These are phyloP conservation scores for Solanum virginianum DNA, from an alignment of 257 asterid species.

Conservation along the genomic window DNA sequence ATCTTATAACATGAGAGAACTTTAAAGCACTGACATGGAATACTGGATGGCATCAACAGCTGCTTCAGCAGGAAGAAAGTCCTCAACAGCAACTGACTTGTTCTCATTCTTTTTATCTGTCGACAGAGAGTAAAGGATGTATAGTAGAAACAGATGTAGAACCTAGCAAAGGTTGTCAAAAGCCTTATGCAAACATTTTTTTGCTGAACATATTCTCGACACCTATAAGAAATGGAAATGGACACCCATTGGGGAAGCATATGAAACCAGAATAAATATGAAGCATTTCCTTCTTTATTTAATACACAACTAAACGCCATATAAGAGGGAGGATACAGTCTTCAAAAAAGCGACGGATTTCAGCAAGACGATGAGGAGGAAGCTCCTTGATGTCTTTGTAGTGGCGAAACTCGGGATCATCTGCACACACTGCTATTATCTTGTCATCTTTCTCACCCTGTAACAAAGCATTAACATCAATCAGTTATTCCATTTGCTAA, in stretches of 20 bases:
- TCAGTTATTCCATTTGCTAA: not conserved
- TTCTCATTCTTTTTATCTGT: conserved; percentile 85
- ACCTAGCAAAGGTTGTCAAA: not conserved
- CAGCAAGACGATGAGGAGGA: conserved; percentile 90
- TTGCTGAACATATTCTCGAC: not conserved
- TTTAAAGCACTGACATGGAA: conserved; percentile 48
- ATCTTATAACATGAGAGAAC: not conserved
- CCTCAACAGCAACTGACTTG: conserved; percentile 76
- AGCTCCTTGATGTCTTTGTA: conserved; percentile 58
- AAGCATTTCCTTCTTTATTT: not conserved
- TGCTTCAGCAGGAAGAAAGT: conserved; percentile 63
- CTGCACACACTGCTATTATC: conserved; percentile 89
- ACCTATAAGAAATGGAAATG: not conserved
- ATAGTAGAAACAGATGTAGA: not conserved
- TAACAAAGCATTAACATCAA: not conserved
- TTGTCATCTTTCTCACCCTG: conserved; percentile 94
- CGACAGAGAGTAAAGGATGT: conserved; percentile 21
- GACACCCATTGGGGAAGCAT: not conserved
- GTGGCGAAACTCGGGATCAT: conserved; percentile 84
- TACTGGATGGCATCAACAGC: conserved; percentile 60
- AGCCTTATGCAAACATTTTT: not conserved
- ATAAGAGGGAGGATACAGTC: conserved; percentile 71
- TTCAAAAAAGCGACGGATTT: conserved; percentile 88
- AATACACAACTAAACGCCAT: not conserved
- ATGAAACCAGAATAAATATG: not conserved